A percentile compares a stretch with the other conserved stretches of the same genome.
Conservation (phyloP, 2,329 filamentous ascomycete species). For the Colletotrichum plurivorum region DNA sequence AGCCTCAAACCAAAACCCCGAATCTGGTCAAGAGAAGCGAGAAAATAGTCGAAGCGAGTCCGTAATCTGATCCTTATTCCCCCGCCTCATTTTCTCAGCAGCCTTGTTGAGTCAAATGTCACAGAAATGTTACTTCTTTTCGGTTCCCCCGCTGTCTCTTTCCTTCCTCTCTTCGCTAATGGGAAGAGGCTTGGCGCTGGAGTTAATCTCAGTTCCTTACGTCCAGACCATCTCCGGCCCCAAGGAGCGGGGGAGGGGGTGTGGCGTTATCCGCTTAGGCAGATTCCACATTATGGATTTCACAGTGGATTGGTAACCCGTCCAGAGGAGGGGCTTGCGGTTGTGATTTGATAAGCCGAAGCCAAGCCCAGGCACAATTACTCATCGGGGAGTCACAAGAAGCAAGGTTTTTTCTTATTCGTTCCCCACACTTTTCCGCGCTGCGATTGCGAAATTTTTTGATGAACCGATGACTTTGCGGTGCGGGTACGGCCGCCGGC, state of each 20-base stretch:
- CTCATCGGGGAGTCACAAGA: conserved; percentile 14
- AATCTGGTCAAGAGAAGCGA: neutral
- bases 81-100: too few relatives aligned
- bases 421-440: too few relatives aligned
- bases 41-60: neutral
- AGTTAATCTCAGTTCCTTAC: conserved; percentile 16
- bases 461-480: too few relatives aligned
- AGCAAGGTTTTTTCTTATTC: neutral
- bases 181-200: conserved; percentile 16
- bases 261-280: neutral
- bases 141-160: neutral
- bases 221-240: conserved; percentile 22
- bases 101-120: too few relatives aligned
- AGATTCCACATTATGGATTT: neutral
- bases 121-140: neutral
- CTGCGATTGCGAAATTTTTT: neutral
- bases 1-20: neutral
- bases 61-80: too few relatives aligned
- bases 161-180: neutral
- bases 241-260: neutral
- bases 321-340: neutral
- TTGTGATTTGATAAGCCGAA: conserved; percentile 30
- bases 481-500: conserved; percentile 22
- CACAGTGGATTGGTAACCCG: neutral
- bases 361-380: conserved; percentile 18